Percentiles rank a stretch among this genome's conserved stretches.
phyloP scores from a whole-genome alignment of 2,329 filamentous ascomycete species.

The Phyllosticta citribraziliensis region DNA sequence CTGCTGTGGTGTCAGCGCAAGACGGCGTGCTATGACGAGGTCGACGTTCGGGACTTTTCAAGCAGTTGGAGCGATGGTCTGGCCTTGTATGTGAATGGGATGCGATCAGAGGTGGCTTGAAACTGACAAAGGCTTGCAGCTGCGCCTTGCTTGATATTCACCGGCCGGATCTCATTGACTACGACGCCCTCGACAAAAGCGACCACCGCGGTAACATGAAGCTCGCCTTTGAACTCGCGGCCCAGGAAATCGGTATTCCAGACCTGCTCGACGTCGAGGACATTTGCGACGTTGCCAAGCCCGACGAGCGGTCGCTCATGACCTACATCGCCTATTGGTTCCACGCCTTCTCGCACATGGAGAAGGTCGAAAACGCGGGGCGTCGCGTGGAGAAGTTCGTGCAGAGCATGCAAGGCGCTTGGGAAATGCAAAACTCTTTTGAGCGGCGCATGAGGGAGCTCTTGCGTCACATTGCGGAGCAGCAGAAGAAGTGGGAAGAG shows the following conservation, averaged over 20 bases:
- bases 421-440: slow-evolving; percentile 98
- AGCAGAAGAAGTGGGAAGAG: slow-evolving; percentile 66
- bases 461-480: slow-evolving; percentile 61
- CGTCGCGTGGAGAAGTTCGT: slow-evolving; percentile 97
- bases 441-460: slow-evolving; percentile 83
- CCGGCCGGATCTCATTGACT: slow-evolving; percentile 93
- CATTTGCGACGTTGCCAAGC: slow-evolving; percentile 91
- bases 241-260: slow-evolving; percentile 93
- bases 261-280: slow-evolving; percentile 94
- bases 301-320: slow-evolving; percentile 94
- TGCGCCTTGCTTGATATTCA: slow-evolving; percentile 96
- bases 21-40: slow-evolving; percentile 95
- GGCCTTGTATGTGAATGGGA: slow-evolving; percentile 53
- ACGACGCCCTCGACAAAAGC: slow-evolving; percentile 83
- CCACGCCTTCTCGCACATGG: slow-evolving; percentile 98
- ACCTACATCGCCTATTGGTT: slow-evolving; percentile 99
- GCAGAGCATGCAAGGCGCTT: slow-evolving; percentile 96
- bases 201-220: slow-evolving; percentile 98
- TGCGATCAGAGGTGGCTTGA: neutral
- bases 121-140: slow-evolving; percentile 20
- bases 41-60: slow-evolving; percentile 91
- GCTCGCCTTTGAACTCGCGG: slow-evolving; percentile 90
- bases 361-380: slow-evolving; percentile 95
- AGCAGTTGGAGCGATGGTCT: slow-evolving; percentile 94
- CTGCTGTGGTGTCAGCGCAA: slow-evolving; percentile 97